Percentiles rank a stretch among this genome's conserved stretches.
Conservation (phyloP, 2,329 filamentous ascomycete species). For the Paecilomyces formosus region DNA sequence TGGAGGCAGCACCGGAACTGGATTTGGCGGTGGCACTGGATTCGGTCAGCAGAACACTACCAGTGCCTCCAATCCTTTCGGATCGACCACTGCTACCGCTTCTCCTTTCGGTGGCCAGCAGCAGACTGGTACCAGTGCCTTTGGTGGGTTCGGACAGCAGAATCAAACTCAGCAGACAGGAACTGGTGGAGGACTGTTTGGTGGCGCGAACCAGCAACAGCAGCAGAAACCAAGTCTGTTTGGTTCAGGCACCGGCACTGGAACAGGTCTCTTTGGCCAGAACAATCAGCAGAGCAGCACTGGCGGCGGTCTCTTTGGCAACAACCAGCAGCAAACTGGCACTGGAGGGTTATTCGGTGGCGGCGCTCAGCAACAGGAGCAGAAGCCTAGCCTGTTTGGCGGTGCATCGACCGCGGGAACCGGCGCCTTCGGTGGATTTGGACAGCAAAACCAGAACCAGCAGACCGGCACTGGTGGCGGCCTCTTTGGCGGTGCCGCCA, state of each 20-base stretch:
- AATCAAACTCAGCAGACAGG: conserved; percentile 32
- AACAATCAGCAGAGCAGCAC: conserved; percentile 30
- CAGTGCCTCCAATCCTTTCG: conserved; percentile 32
- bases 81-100: conserved; percentile 29
- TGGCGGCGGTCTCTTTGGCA: conserved; percentile 37
- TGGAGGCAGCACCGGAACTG: conserved; percentile 19
- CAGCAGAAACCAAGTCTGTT: conserved; percentile 37
- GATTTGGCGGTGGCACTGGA: conserved; percentile 29
- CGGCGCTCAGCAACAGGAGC: conserved; percentile 23
- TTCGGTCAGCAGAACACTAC: conserved; percentile 32
- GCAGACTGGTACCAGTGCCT: conserved; percentile 26
- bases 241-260: conserved; percentile 25
- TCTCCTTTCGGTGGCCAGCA: conserved; percentile 38
- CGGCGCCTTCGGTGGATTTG: conserved; percentile 32
- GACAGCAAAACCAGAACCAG: conserved; percentile 35
- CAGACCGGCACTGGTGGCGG: conserved; percentile 31
- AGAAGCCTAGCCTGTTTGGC: conserved; percentile 30
- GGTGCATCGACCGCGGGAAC: conserved; percentile 15
- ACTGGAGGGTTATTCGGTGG: conserved; percentile 27
- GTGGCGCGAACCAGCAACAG: conserved; percentile 38
- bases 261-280: conserved; percentile 29
- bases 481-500: conserved; percentile 38
- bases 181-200: conserved; percentile 16
- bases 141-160: conserved; percentile 38
- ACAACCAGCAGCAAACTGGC: conserved; percentile 23